These are phyloP conservation scores for Lasiodiplodia citricola DNA, from an alignment of 2,329 filamentous ascomycete genomes.

Conservation along the genomic window DNA sequence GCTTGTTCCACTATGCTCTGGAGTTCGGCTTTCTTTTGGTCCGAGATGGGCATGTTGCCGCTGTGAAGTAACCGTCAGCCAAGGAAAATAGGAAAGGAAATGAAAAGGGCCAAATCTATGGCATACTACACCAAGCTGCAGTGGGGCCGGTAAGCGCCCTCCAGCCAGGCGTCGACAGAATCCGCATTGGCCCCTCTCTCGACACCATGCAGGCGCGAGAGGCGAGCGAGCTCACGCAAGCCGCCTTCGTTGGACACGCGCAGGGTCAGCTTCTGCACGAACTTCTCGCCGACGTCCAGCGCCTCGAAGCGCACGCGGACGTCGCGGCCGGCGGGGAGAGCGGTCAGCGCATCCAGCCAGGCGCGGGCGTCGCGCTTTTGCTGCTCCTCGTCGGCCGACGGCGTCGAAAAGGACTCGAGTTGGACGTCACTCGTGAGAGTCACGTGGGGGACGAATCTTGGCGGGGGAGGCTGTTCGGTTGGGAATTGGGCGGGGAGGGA, in stretches of 20 bases:
- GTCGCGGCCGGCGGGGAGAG: conserved; percentile 11
- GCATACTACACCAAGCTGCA: conserved; percentile 49
- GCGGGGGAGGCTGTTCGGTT: conserved; percentile 36
- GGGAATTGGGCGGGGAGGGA: conserved; percentile 41
- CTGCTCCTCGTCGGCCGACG: background rate
- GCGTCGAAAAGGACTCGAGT: conserved; percentile 31
- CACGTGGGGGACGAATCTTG: conserved; percentile 48
- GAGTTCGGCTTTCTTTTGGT: conserved; percentile 33
- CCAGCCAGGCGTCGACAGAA: conserved; percentile 37
- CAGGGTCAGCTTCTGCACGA: conserved; percentile 48
- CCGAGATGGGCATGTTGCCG: conserved; percentile 29
- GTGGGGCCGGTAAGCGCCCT: conserved; percentile 45
- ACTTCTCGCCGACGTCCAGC: conserved; percentile 43
- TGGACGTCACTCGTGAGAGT: conserved; percentile 48
- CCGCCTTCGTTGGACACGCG: conserved; percentile 39
- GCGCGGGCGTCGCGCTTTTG: conserved; percentile 38
- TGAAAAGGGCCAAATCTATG: conserved; percentile 19
- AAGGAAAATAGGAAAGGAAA: background rate
- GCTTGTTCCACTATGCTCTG: conserved; percentile 32
- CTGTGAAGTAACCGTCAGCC: background rate
- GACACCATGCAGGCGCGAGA: conserved; percentile 36
- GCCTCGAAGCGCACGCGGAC: conserved; percentile 38
- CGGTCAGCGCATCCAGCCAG: conserved; percentile 42
- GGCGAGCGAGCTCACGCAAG: conserved; percentile 36
- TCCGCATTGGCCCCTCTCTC: conserved; percentile 33